A percentile compares a stretch with the other conserved stretches of the same genome.
Evolutionary conservation across 2,329 filamentous ascomycete species (phyloP).

Genomic region (Volutella citrinella): DNA sequence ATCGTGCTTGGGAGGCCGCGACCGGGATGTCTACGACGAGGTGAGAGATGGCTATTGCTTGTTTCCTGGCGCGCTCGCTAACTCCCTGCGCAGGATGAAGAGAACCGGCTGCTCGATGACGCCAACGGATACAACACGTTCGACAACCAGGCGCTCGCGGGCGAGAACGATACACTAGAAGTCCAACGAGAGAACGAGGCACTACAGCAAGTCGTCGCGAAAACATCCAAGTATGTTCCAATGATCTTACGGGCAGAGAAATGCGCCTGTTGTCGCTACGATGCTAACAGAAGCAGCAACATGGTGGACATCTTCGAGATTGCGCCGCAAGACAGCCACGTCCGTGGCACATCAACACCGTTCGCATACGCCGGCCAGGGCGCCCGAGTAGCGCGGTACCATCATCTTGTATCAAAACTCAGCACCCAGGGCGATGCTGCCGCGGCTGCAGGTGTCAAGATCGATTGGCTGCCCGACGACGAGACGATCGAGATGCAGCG

Average conservation of each 20-base stretch:
- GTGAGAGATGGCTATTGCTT: conserved; percentile 32
- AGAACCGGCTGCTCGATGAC: conserved; percentile 58
- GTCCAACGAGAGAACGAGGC: conserved; percentile 63
- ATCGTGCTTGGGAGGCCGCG: conserved; percentile 55
- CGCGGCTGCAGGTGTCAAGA: conserved; percentile 40
- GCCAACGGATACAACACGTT: conserved; percentile 62
- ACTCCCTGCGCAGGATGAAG: conserved; percentile 46
- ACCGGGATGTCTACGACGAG: conserved; percentile 53
- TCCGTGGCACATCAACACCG: conserved; percentile 33
- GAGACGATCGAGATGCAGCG: conserved; percentile 45
- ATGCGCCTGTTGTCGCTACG: background rate
- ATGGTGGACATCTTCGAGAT: conserved; percentile 68
- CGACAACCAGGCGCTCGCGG: conserved; percentile 50
- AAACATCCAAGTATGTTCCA: conserved; percentile 57
- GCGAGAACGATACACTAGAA: conserved; percentile 59
- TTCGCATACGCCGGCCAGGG: conserved; percentile 55
- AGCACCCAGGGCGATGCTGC: conserved; percentile 43
- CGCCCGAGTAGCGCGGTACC: conserved; percentile 55
- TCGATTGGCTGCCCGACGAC: conserved; percentile 56
- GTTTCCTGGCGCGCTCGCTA: conserved; percentile 3
- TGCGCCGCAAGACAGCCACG: conserved; percentile 46
- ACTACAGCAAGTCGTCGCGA: conserved; percentile 60
- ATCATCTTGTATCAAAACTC: conserved; percentile 59
- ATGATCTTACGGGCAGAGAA: background rate
- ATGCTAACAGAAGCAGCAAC: conserved; percentile 43